Evolutionary conservation across 2,329 filamentous ascomycete genomes (phyloP).

Genomic region (Botrytis elliptica): DNA sequence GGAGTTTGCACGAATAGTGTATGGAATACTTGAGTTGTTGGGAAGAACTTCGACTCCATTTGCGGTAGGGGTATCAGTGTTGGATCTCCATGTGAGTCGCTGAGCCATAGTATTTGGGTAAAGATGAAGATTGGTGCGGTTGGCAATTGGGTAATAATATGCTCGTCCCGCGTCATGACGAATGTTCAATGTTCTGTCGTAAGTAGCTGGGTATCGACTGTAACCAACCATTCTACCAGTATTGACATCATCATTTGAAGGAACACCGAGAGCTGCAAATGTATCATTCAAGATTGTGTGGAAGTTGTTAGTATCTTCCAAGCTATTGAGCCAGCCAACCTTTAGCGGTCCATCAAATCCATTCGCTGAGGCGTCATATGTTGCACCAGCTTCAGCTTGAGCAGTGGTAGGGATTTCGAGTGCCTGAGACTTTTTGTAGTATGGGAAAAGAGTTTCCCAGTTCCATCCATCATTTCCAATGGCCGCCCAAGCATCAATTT

Average conservation of each 20-base stretch:
- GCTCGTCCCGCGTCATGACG: slow-evolving; percentile 46
- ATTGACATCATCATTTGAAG: slow-evolving; percentile 43
- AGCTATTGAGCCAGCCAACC: slow-evolving; percentile 41
- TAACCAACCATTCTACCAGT: slow-evolving; percentile 44
- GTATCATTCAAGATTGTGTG: slow-evolving; percentile 36
- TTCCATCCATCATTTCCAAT: slow-evolving; percentile 42
- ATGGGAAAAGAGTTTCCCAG: slow-evolving; percentile 37
- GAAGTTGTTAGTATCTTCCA: slow-evolving; percentile 41
- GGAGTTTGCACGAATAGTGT: slow-evolving; percentile 30
- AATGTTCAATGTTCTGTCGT: slow-evolving; percentile 42
- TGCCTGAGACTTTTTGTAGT: slow-evolving; percentile 33
- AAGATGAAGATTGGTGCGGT: slow-evolving; percentile 42
- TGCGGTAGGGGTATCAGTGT: slow-evolving; percentile 41
- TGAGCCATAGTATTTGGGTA: slow-evolving; percentile 26
- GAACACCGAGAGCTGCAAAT: slow-evolving; percentile 40
- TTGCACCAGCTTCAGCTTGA: slow-evolving; percentile 41
- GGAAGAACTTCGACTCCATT: slow-evolving; percentile 30
- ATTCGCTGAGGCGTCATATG: slow-evolving; percentile 41
- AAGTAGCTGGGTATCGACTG: slow-evolving; percentile 42
- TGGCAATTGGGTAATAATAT: slow-evolving; percentile 44
- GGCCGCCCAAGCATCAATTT: slow-evolving; percentile 43
- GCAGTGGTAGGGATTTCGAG: slow-evolving; percentile 36
- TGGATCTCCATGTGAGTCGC: slow-evolving; percentile 22
- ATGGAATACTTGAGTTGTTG: slow-evolving; percentile 22
- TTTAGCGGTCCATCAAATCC: slow-evolving; percentile 41